phyloP scores from a whole-genome alignment of 2,329 filamentous ascomycete species.

The Pyrenochaeta sp. region DNA sequence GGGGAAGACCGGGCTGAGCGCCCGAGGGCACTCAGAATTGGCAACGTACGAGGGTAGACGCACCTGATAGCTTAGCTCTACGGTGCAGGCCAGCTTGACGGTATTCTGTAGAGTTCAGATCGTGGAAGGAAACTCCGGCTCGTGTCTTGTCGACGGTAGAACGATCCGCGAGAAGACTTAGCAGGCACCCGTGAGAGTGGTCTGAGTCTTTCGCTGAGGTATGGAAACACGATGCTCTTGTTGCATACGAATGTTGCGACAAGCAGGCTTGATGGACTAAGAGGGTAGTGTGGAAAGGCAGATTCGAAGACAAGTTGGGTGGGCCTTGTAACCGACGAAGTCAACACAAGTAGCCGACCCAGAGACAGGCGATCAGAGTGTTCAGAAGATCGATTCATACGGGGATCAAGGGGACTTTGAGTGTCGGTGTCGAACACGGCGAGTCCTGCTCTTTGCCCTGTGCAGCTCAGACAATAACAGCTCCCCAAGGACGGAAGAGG shows the following conservation, averaged over 20 bases:
- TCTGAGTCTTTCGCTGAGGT: constrained; percentile 20
- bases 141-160: constrained; percentile 18
- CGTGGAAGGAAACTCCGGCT: constrained; percentile 9
- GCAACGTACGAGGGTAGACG: constrained; percentile 24
- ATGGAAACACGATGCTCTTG: constrained; percentile 29
- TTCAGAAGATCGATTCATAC: constrained; percentile 47
- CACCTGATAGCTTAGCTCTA: constrained; percentile 47
- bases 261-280: constrained; percentile 23
- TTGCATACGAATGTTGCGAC: constrained; percentile 33
- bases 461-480: constrained; percentile 36
- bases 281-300: constrained; percentile 22
- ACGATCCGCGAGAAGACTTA: constrained; percentile 21
- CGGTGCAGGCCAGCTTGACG: constrained; percentile 47
- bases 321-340: constrained; percentile 40
- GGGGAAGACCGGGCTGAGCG: constrained; percentile 20
- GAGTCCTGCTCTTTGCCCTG: constrained; percentile 36
- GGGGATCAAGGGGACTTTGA: constrained; percentile 47
- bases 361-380: constrained; percentile 44
- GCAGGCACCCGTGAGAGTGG: constrained; percentile 21
- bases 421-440: constrained; percentile 37
- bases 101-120: constrained; percentile 28
- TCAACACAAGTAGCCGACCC: constrained; percentile 33
- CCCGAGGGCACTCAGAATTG: constrained; percentile 15
- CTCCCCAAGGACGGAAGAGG: constrained; percentile 40
- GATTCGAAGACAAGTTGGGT: constrained; percentile 31